Base-by-base conservation (phyloP, 306 rosid genomes). In the Herpetospermum pedunculosum region DNA sequence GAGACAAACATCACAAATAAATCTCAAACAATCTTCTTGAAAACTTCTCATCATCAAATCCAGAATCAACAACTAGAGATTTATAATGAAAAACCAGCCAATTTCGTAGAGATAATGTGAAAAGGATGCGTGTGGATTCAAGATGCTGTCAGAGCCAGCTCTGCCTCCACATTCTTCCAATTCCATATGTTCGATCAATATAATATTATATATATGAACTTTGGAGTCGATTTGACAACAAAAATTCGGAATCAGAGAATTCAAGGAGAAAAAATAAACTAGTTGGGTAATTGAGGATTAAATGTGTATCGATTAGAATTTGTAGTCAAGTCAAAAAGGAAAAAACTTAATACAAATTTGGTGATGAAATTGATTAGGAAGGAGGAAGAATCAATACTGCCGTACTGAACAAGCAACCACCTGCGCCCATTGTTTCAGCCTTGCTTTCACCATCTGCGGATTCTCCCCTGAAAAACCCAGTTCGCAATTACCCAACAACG, bases 351-450 rank as follows among this genome's bases (percentile, higher is more conserved):
- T 26, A 44, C 54, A 40, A 68, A 25, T 15, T 28, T 58, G 11
- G 62, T 41, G 52, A 12, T 21, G 35, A 67, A 38, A 41, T 23
- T 23, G 73, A 37, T 23, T 21, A 6, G 28, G n/a, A 34, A 40
- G 52, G 21, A 6, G 28, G n/a, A 34, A 40, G 52, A 35, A 72
- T 35, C 16, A 76, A 77, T 72, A 75, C 74, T 91, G 97, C 72
- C 91, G 82, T 83, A 94, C 97, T 50, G 99, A 72, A 83, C 99
- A 94, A 75, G 92, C 97, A 76, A 94, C 97, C 50, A 94, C 96
- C 87, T 94, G 96, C 2, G 99, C 99, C 99, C 99, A 94, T 77
- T 89, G 96, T 83, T 76, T 88, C 77, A 94, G 75, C 86, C 92
- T 85, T 23, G 89, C 78, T 88, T 94, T 94, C 84, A 91, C 87